These are phyloP conservation scores for Podospora fimiseda DNA, from an alignment of 495 filamentous ascomycete species.

Conservation along the genomic window DNA sequence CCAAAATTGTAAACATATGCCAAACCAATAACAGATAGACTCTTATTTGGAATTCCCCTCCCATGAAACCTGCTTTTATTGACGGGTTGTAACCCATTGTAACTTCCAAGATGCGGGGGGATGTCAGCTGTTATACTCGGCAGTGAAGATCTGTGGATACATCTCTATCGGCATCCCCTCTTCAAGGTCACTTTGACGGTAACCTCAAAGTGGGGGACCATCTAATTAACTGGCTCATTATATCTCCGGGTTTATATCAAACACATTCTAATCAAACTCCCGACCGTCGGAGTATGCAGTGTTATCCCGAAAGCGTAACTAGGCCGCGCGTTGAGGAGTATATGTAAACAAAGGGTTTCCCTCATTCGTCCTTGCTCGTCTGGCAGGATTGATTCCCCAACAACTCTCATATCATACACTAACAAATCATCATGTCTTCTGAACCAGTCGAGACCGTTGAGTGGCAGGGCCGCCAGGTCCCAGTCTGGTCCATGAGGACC, in stretches of 20 bases:
- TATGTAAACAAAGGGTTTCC: too few species aligned
- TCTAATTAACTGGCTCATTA: constrained; percentile 5
- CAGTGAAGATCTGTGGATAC: constrained; percentile 6
- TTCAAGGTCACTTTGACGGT: background rate
- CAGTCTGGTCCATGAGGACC: constrained; percentile 45
- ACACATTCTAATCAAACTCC: background rate
- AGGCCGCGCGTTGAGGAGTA: background rate
- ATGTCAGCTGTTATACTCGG: constrained; percentile 3
- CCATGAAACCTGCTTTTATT: background rate
- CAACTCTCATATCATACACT: too few species aligned
- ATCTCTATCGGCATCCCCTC: background rate
- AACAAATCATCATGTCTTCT: constrained; percentile 32
- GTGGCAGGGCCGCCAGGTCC: constrained; percentile 46
- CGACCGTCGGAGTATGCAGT: background rate
- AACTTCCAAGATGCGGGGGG: constrained; percentile 1
- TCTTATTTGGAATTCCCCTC: background rate
- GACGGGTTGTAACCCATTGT: background rate
- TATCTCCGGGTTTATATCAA: background rate
- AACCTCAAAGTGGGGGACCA: constrained; percentile 3
- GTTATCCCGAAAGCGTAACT: background rate
- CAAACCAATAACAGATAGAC: background rate
- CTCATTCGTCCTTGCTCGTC: too few species aligned
- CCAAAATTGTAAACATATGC: background rate
- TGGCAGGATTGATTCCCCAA: too few species aligned
- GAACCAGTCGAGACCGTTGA: constrained; percentile 38